phyloP scores from a whole-genome alignment of 495 filamentous ascomycete species.

The Friedmanniomyces simplex region DNA sequence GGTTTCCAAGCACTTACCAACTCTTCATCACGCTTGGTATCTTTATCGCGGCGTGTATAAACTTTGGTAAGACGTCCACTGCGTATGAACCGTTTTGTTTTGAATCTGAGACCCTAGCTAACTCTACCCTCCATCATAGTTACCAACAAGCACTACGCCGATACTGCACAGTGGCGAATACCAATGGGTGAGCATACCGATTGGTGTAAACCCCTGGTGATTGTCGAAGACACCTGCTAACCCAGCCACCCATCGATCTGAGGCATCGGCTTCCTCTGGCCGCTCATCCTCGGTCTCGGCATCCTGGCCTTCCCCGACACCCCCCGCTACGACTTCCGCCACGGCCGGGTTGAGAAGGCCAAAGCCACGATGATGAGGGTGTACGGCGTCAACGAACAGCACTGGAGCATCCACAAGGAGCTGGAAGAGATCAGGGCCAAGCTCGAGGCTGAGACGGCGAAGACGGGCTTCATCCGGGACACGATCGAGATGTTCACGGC shows the following conservation, averaged over 20 bases:
- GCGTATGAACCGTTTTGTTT: too few relatives aligned
- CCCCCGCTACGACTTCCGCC: constrained; percentile 30
- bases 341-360: constrained; percentile 39
- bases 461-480: constrained; percentile 24
- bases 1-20: constrained; percentile 59
- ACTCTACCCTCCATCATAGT: too few relatives aligned
- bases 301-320: constrained; percentile 30
- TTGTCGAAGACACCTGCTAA: too few relatives aligned
- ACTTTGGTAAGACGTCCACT: too few relatives aligned
- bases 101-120: too few relatives aligned
- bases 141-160: constrained; percentile 39
- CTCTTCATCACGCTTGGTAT: constrained; percentile 82
- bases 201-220: too few relatives aligned
- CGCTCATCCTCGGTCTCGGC: constrained; percentile 58
- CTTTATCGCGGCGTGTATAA: constrained; percentile 52
- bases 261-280: constrained; percentile 53
- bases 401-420: constrained; percentile 61
- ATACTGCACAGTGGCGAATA: background rate
- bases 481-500: constrained; percentile 21
- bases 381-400: constrained; percentile 19
- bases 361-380: constrained; percentile 50
- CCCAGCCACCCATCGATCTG: too few relatives aligned
- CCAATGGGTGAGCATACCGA: too few relatives aligned
- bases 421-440: constrained; percentile 47
- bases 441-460: constrained; percentile 32